Percentiles rank a stretch among this genome's conserved stretches.
Evolutionary conservation across 2,329 filamentous ascomycete species (phyloP).

Genomic region (Penicillium hordei): DNA sequence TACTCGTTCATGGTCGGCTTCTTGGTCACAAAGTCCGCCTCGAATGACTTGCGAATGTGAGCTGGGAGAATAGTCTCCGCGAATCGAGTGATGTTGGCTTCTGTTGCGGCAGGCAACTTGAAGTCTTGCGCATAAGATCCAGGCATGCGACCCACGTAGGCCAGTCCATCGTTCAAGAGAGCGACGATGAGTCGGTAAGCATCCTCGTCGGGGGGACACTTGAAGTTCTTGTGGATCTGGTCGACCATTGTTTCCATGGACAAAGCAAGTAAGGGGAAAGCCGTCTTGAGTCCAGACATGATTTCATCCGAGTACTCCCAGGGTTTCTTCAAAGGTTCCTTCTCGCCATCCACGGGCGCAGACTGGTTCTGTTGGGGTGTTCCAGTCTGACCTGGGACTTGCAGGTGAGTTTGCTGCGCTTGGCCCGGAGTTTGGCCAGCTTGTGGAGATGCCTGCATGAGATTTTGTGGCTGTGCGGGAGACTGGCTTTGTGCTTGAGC

Average conservation of each 20-base stretch:
- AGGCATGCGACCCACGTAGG: conserved; percentile 86
- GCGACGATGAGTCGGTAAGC: conserved; percentile 97
- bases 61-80: conserved; percentile 92
- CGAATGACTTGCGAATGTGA: conserved; percentile 94
- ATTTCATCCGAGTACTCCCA: conserved; percentile 98
- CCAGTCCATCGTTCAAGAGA: conserved; percentile 88
- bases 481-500: conserved; percentile 24
- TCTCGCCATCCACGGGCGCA: conserved; percentile 33
- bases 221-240: conserved; percentile 98
- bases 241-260: conserved; percentile 99
- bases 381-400: conserved; percentile 32
- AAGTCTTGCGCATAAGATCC: conserved; percentile 84
- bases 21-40: conserved; percentile 91
- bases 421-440: conserved; percentile 25
- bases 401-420: conserved; percentile 20
- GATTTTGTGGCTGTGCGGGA: conserved; percentile 23
- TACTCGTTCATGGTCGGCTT: conserved; percentile 99
- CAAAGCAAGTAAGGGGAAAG: conserved; percentile 89
- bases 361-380: conserved; percentile 19
- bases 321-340: conserved; percentile 66
- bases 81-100: conserved; percentile 95
- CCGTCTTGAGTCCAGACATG: conserved; percentile 91
- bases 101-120: conserved; percentile 84
- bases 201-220: conserved; percentile 96
- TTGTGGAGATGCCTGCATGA: conserved; percentile 24